Conservation (phyloP, 768 basidiomycete species). For the Melanogaster broomeanus region DNA sequence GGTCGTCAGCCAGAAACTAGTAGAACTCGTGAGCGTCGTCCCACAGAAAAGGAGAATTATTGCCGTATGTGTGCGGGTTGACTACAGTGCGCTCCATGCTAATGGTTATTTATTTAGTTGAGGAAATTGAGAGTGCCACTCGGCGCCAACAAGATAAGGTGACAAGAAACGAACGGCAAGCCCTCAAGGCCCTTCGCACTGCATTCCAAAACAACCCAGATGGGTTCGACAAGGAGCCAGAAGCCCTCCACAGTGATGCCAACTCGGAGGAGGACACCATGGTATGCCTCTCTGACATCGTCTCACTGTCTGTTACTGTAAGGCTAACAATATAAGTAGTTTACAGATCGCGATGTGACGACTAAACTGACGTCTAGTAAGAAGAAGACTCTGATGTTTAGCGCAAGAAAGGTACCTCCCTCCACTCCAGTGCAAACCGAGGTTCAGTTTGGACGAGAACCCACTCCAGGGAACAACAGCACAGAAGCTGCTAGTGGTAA, state of each 20-base stretch:
- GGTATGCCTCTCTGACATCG: neutral
- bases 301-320: neutral
- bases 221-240: neutral
- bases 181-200: neutral
- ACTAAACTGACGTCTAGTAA: neutral
- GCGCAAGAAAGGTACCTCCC: neutral
- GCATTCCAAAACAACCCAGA: neutral
- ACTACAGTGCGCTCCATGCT: too few species aligned
- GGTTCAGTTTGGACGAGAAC: neutral
- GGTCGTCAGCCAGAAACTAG: neutral
- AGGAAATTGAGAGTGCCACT: neutral
- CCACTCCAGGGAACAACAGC: too few species aligned
- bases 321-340: neutral
- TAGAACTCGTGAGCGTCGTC: neutral
- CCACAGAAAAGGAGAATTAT: conserved; percentile 5
- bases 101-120: neutral
- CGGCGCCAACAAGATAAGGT: neutral
- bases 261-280: conserved; percentile 4
- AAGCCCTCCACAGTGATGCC: neutral
- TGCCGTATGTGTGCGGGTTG: too few species aligned
- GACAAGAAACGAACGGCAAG: neutral
- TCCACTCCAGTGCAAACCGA: neutral
- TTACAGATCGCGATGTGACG: neutral
- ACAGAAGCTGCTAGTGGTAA: too few species aligned
- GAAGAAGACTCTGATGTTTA: neutral